Evolutionary conservation across 345 rosid species (phyloP).

Genomic region (Eutrema japonicum): DNA sequence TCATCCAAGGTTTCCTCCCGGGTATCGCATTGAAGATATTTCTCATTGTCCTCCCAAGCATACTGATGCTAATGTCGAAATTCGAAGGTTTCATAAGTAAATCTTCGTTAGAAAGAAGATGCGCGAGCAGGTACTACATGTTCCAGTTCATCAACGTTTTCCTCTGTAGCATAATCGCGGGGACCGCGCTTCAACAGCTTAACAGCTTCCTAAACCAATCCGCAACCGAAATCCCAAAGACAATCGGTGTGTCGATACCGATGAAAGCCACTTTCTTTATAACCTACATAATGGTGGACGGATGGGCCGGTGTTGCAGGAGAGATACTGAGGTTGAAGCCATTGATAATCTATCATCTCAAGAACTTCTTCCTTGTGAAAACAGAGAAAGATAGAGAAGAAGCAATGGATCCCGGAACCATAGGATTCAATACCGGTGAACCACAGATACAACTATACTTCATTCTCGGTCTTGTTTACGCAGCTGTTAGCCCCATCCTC

Average conservation of each 20-base stretch:
- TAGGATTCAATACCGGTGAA: conserved; percentile 89
- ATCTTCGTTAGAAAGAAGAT: conserved; percentile 81
- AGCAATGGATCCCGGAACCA: conserved; percentile 97
- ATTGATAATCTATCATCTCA: conserved; percentile 76
- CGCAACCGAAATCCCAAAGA: conserved; percentile 83
- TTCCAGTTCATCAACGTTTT: conserved; percentile 94
- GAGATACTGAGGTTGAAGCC: conserved; percentile 87
- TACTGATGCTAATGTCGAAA: conserved; percentile 92
- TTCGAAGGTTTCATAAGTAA: conserved; percentile 85
- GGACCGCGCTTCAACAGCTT: conserved; percentile 95
- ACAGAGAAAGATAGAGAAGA: conserved; percentile 92
- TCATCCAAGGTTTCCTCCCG: conserved; percentile 95
- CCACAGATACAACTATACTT: conserved; percentile 96
- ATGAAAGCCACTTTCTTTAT: conserved; percentile 98
- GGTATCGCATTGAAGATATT: conserved; percentile 94
- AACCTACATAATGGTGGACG: conserved; percentile 93
- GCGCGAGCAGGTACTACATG: conserved; percentile 74
- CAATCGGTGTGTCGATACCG: conserved; percentile 87
- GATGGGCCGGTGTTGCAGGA: conserved; percentile 99
- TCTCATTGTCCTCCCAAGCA: conserved; percentile 78
- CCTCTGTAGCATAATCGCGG: conserved; percentile 88
- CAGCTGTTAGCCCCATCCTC: conserved; percentile 82
- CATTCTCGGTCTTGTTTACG: conserved; percentile 91
- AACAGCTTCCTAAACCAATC: conserved; percentile 82
- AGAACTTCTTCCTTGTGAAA: conserved; percentile 82